Percentiles rank a stretch among this genome's conserved stretches.
Evolutionary conservation across 2,329 filamentous ascomycete genomes (phyloP).

Genomic region (Fusarium liriodendri): DNA sequence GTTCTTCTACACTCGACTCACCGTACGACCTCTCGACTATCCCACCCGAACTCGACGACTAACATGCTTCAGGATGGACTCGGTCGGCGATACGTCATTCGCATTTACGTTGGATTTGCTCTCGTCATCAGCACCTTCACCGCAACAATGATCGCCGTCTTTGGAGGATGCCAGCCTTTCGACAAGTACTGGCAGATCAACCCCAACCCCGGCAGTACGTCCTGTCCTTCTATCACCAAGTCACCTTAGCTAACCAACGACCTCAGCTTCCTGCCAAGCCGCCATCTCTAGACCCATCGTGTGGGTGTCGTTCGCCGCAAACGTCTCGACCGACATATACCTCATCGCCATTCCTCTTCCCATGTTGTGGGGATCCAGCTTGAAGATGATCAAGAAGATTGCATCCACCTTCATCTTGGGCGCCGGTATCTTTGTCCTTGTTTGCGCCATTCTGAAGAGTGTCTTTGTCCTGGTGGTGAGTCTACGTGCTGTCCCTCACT

Average conservation of each 20-base stretch:
- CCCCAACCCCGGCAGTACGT: conserved; percentile 65
- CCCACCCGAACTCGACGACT: background rate
- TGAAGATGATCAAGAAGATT: conserved; percentile 51
- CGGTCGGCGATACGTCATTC: conserved; percentile 52
- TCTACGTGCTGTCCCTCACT: background rate
- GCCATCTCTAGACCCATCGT: conserved; percentile 61
- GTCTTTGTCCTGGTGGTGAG: conserved; percentile 52
- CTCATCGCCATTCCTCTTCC: conserved; percentile 67
- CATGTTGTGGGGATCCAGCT: conserved; percentile 54
- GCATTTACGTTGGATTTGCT: conserved; percentile 61
- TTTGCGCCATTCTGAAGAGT: conserved; percentile 52
- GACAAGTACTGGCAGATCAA: conserved; percentile 68
- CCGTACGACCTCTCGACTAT: conserved; percentile 36
- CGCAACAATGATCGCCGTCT: conserved; percentile 59
- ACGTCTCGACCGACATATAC: conserved; percentile 67
- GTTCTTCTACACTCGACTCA: conserved; percentile 66
- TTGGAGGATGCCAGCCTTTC: conserved; percentile 63
- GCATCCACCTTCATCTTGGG: conserved; percentile 52
- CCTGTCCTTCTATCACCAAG: background rate
- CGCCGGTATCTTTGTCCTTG: conserved; percentile 54
- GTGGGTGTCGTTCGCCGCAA: conserved; percentile 62
- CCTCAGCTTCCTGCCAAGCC: conserved; percentile 57
- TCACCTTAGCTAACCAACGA: background rate
- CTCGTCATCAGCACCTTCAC: conserved; percentile 61
- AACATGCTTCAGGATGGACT: conserved; percentile 47